phyloP scores from a whole-genome alignment of 257 asterid species.

The Lavandula angustifolia region DNA sequence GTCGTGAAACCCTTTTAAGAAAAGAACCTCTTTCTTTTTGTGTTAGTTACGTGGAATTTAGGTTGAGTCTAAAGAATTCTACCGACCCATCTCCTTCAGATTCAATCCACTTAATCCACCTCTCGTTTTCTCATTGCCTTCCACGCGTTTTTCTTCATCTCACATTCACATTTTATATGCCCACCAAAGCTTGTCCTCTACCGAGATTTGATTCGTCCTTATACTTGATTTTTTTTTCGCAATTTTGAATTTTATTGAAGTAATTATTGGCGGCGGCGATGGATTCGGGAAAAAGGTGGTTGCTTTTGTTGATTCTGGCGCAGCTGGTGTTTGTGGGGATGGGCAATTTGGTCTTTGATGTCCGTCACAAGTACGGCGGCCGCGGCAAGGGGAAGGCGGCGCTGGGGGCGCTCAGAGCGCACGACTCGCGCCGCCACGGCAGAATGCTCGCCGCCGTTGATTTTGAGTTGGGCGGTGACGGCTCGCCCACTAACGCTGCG shows the following conservation, averaged over 20 bases:
- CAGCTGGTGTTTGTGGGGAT: constrained; percentile 37
- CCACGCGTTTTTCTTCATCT: constrained; percentile 24
- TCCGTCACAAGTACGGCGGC: constrained; percentile 58
- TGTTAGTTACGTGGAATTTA: constrained; percentile 8
- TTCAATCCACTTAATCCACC: constrained; percentile 18
- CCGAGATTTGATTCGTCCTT: constrained; percentile 25
- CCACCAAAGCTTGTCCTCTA: constrained; percentile 27
- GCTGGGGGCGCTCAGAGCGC: constrained; percentile 48
- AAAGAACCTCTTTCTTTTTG: not conserved
- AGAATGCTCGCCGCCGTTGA: constrained; percentile 58
- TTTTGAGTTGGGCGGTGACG: constrained; percentile 60
- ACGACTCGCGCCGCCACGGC: constrained; percentile 60
- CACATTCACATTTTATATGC: constrained; percentile 34
- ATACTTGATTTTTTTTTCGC: constrained; percentile 9
- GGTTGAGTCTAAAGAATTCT: constrained; percentile 20
- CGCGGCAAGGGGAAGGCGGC: constrained; percentile 37
- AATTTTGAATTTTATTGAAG: constrained; percentile 6
- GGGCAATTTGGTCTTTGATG: constrained; percentile 57
- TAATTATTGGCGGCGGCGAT: constrained; percentile 31
- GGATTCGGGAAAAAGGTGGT: constrained; percentile 36
- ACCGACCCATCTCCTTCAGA: constrained; percentile 16
- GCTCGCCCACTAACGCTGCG: constrained; percentile 61
- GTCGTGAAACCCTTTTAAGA: constrained; percentile 22
- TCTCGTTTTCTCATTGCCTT: constrained; percentile 1
- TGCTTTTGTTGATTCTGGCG: constrained; percentile 35